Percentiles rank a stretch among this genome's conserved stretches.
Conservation (phyloP, 768 basidiomycete genomes). For the Phylloporus sp. region DNA sequence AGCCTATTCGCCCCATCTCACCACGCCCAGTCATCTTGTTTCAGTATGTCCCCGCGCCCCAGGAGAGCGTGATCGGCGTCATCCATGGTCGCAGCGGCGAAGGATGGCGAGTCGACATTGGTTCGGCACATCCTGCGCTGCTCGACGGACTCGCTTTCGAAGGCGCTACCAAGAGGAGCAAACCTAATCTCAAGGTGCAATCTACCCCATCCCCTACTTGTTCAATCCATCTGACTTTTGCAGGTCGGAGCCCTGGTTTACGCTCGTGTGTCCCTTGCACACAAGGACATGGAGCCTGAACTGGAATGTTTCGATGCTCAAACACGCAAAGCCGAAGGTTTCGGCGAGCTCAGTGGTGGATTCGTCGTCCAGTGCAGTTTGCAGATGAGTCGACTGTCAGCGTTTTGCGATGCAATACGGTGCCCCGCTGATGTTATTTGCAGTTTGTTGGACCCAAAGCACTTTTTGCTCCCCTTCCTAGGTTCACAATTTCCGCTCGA, state of each 20-base stretch:
- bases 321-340: slow-evolving; percentile 87
- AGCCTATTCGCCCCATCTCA: slow-evolving; percentile 26
- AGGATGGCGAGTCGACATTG: slow-evolving; percentile 92
- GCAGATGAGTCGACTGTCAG: slow-evolving; percentile 81
- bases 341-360: slow-evolving; percentile 89
- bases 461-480: slow-evolving; percentile 78
- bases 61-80: slow-evolving; percentile 86
- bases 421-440: slow-evolving; percentile 1
- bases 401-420: slow-evolving; percentile 11
- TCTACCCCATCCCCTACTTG: not conserved
- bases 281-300: slow-evolving; percentile 98
- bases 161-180: slow-evolving; percentile 91
- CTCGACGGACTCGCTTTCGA: slow-evolving; percentile 94
- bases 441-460: slow-evolving; percentile 75
- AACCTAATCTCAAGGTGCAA: slow-evolving; percentile 85
- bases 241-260: slow-evolving; percentile 91
- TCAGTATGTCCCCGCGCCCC: slow-evolving; percentile 87
- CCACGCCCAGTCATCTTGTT: slow-evolving; percentile 1
- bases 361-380: slow-evolving; percentile 80
- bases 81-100: slow-evolving; percentile 81
- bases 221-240: slow-evolving; percentile 6
- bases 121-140: slow-evolving; percentile 78
- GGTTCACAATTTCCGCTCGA: slow-evolving; percentile 85
- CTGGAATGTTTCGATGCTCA: slow-evolving; percentile 95
- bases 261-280: slow-evolving; percentile 88